Evolutionary conservation across 768 basidiomycete species (phyloP), one percentile per base, ranked within the genome.

Genomic region (Lactifluus subvellereus): DNA sequence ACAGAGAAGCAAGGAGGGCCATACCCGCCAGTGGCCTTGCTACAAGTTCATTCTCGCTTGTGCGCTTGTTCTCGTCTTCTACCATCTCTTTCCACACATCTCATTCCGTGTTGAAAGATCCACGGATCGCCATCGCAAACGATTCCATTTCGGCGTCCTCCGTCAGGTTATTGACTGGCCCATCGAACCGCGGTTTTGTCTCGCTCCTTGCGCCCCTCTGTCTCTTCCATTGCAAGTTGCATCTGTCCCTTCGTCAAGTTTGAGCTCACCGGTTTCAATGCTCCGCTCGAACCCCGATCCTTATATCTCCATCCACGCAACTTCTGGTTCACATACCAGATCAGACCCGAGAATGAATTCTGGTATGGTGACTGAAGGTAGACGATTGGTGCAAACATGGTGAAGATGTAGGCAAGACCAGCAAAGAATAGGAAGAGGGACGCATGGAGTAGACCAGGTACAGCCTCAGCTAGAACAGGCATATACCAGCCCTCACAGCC

Each of bases 401-500:
- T 57, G 53, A 53, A 57, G 49, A 66, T n/a, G 51, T 67, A 70
- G 27, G 3, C 2, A 27, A 27, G 27, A 27, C 27, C 27, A 27
- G 27, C 27, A 27, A 27, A 27, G 27, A 27, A 27, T 27, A 27
- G 27, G 2, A 27, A 0, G 27, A 27, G 27, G 3, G 27, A 27
- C 2, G 3, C 27, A 27, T 27, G 27, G 27, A 27, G 27, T 27
- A 27, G 27, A 27, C 27, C 27, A 27, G 27, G 27, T 2, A 27
- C 27, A 2, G 27, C 27, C 27, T 77, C 75, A 3, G 80, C 77
- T 7, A 82, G 67, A 3, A 73, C 69, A 10, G 74, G 68, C 71
- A 82, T 75, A 9, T 70, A 69, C 68, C 79, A 82, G 45, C 66
- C 69, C 30, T 74, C 71, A 27, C 80, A 63, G n/a, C 77, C 77